Conservation (phyloP, 495 filamentous ascomycete species). For the Monascus purpureus region DNA sequence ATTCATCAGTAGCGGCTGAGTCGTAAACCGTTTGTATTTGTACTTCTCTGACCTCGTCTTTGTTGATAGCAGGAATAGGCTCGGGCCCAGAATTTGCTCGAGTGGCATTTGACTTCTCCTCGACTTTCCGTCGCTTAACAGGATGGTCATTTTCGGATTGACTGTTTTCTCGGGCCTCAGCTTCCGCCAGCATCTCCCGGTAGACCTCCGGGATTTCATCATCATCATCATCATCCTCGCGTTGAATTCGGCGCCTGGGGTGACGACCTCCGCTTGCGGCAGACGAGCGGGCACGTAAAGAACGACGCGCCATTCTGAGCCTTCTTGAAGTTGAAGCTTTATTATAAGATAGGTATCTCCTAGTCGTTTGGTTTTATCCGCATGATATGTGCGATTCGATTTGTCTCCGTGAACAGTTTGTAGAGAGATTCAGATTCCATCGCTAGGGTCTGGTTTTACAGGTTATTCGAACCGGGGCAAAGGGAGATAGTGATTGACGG, state of each 20-base stretch:
- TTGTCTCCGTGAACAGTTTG: no score
- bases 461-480: no score
- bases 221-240: constrained; percentile 8
- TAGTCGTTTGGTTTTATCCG: no score
- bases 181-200: constrained; percentile 54
- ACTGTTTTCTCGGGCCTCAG: constrained; percentile 27
- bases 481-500: no score
- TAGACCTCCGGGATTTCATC: constrained; percentile 42
- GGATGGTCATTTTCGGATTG: constrained; percentile 19
- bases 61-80: not conserved
- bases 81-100: constrained; percentile 7
- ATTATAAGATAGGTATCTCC: no score
- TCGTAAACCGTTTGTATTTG: constrained; percentile 31
- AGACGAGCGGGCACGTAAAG: not conserved
- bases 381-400: no score
- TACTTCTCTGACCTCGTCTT: constrained; percentile 10
- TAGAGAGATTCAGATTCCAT: no score
- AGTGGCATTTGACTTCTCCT: constrained; percentile 11
- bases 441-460: no score
- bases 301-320: not conserved
- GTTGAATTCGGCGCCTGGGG: constrained; percentile 1
- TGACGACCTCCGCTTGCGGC: constrained; percentile 7
- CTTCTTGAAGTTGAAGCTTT: no score
- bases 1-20: constrained; percentile 36
- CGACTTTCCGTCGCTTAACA: constrained; percentile 31